These are phyloP conservation scores for Pythium coloratum DNA, from an alignment of 352 stramenopile genomes.

Conservation along the genomic window DNA sequence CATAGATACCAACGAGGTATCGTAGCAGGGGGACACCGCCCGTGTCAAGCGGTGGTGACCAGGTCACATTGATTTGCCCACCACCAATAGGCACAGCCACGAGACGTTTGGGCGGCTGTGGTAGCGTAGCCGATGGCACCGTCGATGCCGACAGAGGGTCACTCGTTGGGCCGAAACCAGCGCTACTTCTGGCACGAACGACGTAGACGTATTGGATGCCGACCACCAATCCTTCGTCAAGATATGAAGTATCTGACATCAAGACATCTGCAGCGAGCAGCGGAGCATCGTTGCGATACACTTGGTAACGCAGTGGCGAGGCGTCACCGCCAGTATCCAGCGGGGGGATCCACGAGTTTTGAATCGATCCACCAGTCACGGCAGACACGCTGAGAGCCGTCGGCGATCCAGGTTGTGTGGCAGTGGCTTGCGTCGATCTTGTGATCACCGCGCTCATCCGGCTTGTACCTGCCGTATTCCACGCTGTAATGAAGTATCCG, in stretches of 20 bases:
- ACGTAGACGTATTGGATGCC: slow-evolving; percentile 41
- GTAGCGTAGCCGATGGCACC: slow-evolving; percentile 28
- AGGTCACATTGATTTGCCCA: slow-evolving; percentile 34
- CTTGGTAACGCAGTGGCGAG: slow-evolving; percentile 35
- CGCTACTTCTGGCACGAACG: slow-evolving; percentile 39
- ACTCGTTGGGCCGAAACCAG: slow-evolving; percentile 36
- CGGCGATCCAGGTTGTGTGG: slow-evolving; percentile 34
- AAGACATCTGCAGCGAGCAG: slow-evolving; percentile 16
- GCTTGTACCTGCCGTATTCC: slow-evolving; percentile 47
- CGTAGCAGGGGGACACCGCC: slow-evolving; percentile 38
- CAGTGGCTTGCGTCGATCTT: slow-evolving; percentile 22
- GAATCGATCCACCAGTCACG: slow-evolving; percentile 42
- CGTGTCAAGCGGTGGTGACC: slow-evolving; percentile 34
- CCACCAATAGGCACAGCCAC: slow-evolving; percentile 25
- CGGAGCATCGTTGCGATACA: slow-evolving; percentile 36
- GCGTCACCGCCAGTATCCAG: slow-evolving; percentile 45
- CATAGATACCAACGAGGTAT: slow-evolving; percentile 25
- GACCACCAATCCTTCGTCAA: slow-evolving; percentile 34
- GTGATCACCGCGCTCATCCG: slow-evolving; percentile 20
- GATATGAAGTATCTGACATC: slow-evolving; percentile 10
- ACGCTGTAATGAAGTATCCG: slow-evolving; percentile 40
- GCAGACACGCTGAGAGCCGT: slow-evolving; percentile 17
- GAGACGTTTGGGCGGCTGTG: slow-evolving; percentile 4
- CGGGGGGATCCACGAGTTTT: slow-evolving; percentile 39
- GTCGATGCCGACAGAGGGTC: slow-evolving; percentile 32